These are phyloP conservation scores for Sordariomycetes sp. DNA, from an alignment of 2,329 filamentous ascomycete genomes.

Conservation along the genomic window DNA sequence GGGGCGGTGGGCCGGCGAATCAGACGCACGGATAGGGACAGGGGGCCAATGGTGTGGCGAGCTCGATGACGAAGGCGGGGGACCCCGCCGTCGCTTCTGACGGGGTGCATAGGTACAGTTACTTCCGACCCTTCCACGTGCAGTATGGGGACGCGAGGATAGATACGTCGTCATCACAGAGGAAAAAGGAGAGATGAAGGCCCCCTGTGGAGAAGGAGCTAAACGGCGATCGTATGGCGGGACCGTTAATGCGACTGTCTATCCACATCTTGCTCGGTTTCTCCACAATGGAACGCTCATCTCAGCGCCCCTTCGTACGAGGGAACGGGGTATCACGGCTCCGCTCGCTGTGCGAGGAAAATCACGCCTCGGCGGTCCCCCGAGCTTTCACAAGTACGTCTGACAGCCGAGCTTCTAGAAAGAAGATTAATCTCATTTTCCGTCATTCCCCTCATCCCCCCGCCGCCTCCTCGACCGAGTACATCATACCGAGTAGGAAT, in stretches of 20 bases:
- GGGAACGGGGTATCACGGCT: too few relatives aligned
- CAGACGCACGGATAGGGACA: not conserved
- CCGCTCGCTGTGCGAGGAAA: not conserved
- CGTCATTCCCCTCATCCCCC: not conserved
- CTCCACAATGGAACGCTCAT: not conserved
- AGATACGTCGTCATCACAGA: not conserved
- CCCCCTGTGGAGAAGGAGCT: not conserved
- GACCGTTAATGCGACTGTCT: not conserved
- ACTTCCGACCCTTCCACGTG: not conserved
- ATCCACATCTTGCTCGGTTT: not conserved
- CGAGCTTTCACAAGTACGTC: not conserved
- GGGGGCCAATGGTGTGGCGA: not conserved
- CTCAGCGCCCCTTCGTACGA: too few relatives aligned
- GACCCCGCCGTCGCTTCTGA: not conserved
- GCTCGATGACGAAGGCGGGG: not conserved
- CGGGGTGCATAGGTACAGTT: not conserved
- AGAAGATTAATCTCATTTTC: not conserved
- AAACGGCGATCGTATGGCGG: not conserved
- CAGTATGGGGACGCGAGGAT: not conserved
- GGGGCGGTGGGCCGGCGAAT: not conserved
- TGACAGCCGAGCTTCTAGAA: not conserved
- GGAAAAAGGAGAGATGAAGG: not conserved
- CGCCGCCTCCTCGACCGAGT: too few relatives aligned
- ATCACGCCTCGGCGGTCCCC: not conserved
- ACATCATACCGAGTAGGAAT: not conserved